Evolutionary conservation across 2,329 filamentous ascomycete species (phyloP).

Genomic region (Fragosphaeria purpurea): DNA sequence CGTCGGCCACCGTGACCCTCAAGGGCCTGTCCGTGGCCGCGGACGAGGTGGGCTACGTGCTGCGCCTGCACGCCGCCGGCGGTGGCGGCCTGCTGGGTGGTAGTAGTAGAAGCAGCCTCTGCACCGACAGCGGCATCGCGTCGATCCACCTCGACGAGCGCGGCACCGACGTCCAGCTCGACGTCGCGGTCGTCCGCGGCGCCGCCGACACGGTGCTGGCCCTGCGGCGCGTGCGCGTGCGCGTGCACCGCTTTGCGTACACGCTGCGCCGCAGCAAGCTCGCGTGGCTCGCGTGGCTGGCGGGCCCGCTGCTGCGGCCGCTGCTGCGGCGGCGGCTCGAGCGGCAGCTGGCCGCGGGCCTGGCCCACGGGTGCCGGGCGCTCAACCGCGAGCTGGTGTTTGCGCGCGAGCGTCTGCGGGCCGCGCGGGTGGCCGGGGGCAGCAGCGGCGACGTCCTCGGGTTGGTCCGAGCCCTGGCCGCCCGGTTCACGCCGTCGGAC

Average conservation of each 20-base stretch:
- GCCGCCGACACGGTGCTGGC: constrained; percentile 71
- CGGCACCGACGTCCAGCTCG: constrained; percentile 76
- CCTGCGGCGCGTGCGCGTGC: constrained; percentile 64
- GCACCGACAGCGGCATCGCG: constrained; percentile 75
- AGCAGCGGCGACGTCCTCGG: constrained; percentile 70
- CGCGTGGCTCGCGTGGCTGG: constrained; percentile 66
- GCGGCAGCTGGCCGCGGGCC: constrained; percentile 60
- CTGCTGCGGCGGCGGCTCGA: constrained; percentile 73
- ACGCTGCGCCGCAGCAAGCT: constrained; percentile 65
- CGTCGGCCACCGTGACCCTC: constrained; percentile 65
- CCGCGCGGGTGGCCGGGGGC: constrained; percentile 59
- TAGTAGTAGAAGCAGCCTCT: constrained; percentile 25
- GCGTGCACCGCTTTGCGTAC: constrained; percentile 77
- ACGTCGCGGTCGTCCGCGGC: constrained; percentile 73
- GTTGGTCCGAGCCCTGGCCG: constrained; percentile 73
- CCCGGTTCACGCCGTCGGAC: constrained; percentile 54
- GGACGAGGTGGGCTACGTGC: constrained; percentile 82
- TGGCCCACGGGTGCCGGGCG: constrained; percentile 58
- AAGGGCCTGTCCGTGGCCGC: constrained; percentile 77
- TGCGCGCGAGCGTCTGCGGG: constrained; percentile 75
- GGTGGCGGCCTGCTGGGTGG: constrained; percentile 48
- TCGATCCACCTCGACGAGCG: constrained; percentile 78
- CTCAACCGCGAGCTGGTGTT: constrained; percentile 81
- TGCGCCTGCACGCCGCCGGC: constrained; percentile 62
- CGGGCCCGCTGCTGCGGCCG: constrained; percentile 68